Base-by-base conservation (phyloP, 345 rosid species). In the Linum tenue region DNA sequence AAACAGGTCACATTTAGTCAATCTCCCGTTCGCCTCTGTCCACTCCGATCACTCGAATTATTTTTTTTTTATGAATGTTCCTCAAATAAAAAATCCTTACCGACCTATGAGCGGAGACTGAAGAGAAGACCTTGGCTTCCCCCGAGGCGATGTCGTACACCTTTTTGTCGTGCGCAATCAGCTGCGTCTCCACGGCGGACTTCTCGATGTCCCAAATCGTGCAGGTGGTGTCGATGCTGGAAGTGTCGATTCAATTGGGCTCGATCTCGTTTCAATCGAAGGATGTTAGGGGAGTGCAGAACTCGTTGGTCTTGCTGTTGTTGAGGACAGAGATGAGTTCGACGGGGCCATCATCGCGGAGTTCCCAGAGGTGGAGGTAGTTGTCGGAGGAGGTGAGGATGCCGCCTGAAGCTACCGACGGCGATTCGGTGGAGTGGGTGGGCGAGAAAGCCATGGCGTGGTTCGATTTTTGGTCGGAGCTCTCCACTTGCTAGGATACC, bases 241-340 rank as follows among this genome's bases (percentile, higher is more conserved):
- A 90, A 22, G 97, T 90, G 5, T 90, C 99, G 17, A 94, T 67
- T 11, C 97, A 73, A 66, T 86, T 85, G 2, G 99, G 97, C 75
- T 94, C 99, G 0, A 90, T 71, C 60, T 88, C 92, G 75, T 94
- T 94, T 96, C 99, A 90, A 55, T 94, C 99, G 67, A 94, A 94
- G 39, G 99, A 94, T 7, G 99, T 94, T 73, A 89, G 71, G 9
- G 90, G 96, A 1, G 92, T 86, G 41, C 89, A 86, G 61, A 86
- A 89, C 70, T 89, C 92, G 64, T 86, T 80, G 40, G 82, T 79
- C 62, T 86, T 89, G 63, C 85, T 78, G 69, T 89, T 89, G 83
- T 89, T 83, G 64, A 89, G 85, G 5, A 86, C 79, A 4, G 89
- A 66, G 51, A 81, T 7, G 0, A 86, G 88, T 59, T 83, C 88